These are phyloP conservation scores for Suillus subalutaceus DNA, from an alignment of 768 basidiomycete genomes.

Conservation along the genomic window DNA sequence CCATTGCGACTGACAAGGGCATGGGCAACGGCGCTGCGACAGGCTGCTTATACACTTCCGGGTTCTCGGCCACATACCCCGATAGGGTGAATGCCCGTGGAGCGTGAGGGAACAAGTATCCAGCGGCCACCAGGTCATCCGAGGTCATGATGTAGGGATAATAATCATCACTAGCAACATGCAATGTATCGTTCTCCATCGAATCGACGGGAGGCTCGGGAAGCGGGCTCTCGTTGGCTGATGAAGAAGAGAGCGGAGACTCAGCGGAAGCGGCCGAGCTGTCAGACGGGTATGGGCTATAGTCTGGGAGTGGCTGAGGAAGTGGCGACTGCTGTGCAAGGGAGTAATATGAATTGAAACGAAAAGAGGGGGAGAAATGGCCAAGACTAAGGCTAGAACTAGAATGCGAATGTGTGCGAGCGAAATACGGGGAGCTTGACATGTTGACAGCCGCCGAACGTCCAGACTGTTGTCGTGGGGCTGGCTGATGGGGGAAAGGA, in stretches of 20 bases:
- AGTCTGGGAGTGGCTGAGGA: constrained; percentile 23
- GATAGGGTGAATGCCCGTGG: constrained; percentile 28
- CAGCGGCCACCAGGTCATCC: constrained; percentile 25
- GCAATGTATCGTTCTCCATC: constrained; percentile 31
- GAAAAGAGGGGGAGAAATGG: constrained; percentile 25
- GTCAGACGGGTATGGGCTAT: constrained; percentile 42
- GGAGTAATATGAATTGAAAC: constrained; percentile 22
- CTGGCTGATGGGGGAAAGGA: constrained; percentile 12
- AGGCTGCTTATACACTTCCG: constrained; percentile 36
- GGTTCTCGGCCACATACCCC: constrained; percentile 23
- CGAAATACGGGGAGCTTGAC: constrained; percentile 26
- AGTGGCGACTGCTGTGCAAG: constrained; percentile 21
- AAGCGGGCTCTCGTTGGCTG: constrained; percentile 42
- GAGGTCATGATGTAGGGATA: constrained; percentile 25
- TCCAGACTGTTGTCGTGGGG: constrained; percentile 12
- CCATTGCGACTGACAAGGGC: constrained; percentile 35
- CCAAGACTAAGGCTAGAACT: constrained; percentile 19
- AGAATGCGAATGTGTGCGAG: constrained; percentile 22
- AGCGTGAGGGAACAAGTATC: constrained; percentile 28
- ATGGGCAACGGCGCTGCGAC: constrained; percentile 35
- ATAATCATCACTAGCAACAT: constrained; percentile 34
- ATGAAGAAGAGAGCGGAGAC: constrained; percentile 45
- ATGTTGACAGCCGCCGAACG: constrained; percentile 24
- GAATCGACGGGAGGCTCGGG: constrained; percentile 40
- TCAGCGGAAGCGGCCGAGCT: constrained; percentile 37